phyloP scores from a whole-genome alignment of 257 asterid genomes.

The Catharanthus roseus region DNA sequence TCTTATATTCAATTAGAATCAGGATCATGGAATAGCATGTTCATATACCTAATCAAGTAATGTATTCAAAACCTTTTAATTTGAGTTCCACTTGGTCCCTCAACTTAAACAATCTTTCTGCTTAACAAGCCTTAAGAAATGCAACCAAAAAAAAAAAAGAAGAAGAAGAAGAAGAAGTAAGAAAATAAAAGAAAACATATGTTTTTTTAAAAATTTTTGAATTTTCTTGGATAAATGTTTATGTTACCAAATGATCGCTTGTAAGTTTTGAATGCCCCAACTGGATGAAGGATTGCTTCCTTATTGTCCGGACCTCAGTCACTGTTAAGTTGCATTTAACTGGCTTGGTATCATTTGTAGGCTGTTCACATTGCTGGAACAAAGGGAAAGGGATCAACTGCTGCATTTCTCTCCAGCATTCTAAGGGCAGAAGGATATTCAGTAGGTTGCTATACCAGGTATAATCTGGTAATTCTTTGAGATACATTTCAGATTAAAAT shows the following conservation, averaged over 20 bases:
- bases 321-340: background rate
- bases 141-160: too few species aligned
- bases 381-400: slow-evolving; percentile 97
- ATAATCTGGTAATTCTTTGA: slow-evolving; percentile 15
- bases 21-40: background rate
- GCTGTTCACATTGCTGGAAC: slow-evolving; percentile 92
- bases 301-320: background rate
- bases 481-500: slow-evolving; percentile 6
- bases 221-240: background rate
- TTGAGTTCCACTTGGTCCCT: background rate
- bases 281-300: background rate
- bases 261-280: background rate
- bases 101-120: background rate
- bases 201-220: background rate
- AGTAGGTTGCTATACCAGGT: slow-evolving; percentile 94
- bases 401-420: slow-evolving; percentile 77
- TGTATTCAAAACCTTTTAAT: background rate
- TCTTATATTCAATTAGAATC: background rate
- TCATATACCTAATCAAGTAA: background rate
- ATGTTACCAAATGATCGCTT: background rate
- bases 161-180: too few species aligned
- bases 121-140: background rate
- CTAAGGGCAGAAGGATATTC: slow-evolving; percentile 84
- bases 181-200: background rate
- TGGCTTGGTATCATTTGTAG: slow-evolving; percentile 29